Base-by-base conservation (phyloP, 768 basidiomycete genomes). In the Leccinellum luteum region DNA sequence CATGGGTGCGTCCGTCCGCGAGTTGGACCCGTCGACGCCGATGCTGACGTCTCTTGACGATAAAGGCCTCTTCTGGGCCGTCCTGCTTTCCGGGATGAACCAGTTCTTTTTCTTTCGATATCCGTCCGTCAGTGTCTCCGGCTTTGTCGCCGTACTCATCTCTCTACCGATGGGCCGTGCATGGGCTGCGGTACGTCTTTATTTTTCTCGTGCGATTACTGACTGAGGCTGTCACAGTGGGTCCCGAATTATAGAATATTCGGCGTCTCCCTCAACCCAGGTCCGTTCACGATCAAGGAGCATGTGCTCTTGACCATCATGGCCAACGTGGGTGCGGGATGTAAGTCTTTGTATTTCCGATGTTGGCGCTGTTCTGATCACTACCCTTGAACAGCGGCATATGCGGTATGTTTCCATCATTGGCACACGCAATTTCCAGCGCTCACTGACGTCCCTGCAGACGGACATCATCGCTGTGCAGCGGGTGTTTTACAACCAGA, bases 381-480 rank as follows among this genome's bases (percentile, higher is more conserved):
- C 2, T 3, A 28, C 9, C n/a, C 7, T 7, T 13, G 13, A 38
- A 60, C 47, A 71, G 75, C 75, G 58, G 82, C 83, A 4, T 85
- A 85, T 63, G 82, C 81, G 48, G 70, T 72, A 56, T 10, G 68
- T 21, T 48, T 41, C 1, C 8, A 6, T 32, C 9, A 27, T 21
- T 27, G 7, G 27, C 10, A 10, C 17, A 38, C 9, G 4, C 3
- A n/a, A 38, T 38, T 3, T 38, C 38, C n/a, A 38, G 38, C n/a
- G 9, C 0, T 38, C 38, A 38, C 38, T 17, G n/a, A n/a, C 38
- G 38, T 38, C 17, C 17, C 14, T 62, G 17, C 55, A 75, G 66
- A 90, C 87, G 7, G 89, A 90, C 60, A 84, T 91, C 44, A 67
- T 90, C 43, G 86, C 87, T 1, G 88, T 91, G 2, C 89, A 91